Evolutionary conservation across 345 rosid species (phyloP), one percentile per base, ranked within the genome.

Genomic region (Passiflora organensis): DNA sequence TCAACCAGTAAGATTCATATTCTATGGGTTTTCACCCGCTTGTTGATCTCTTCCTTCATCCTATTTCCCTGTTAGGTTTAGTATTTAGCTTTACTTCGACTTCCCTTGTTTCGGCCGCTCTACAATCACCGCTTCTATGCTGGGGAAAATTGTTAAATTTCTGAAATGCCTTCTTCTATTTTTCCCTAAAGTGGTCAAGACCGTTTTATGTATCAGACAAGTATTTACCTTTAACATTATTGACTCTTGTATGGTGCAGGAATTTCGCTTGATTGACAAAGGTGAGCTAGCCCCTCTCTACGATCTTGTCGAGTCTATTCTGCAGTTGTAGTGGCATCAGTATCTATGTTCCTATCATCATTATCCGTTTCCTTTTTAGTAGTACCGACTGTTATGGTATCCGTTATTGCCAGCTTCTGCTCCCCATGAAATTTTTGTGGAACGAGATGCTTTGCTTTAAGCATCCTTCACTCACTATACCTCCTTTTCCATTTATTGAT

Each of bases 281-380:
- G 78, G 72, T 48, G 87, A 84, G 64, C 85, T 84, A 24, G 87
- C 87, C 13, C 87, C 91, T 18, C 78, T 81, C 12, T 48, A 63
- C 11, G 91, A 79, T 50, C 80, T 84, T 6, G 80, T 81, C 16
- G 85, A 81, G 47, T 84, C 87, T n/a, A 81, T 84, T 70, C 68
- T 81, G 51, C 80, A 62, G 63, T 55, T 62, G 45, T 80, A 79
- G 67, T n/a, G 20, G 20, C 17, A 16, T 19, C 56, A 19, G 48
- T 10, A 51, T 42, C n/a, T 21, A 15, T 10, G 9, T 48, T 43
- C 32, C 25, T 16, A 16, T 2, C 24, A 39, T 48, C 10, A 12
- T 22, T 20, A 25, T 32, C 37, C 37, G 41, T 44, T 44, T 32
- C n/a, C n/a, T 32, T 38, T 19, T 39, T 32, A 32, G 38, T 41